Evolutionary conservation across 164 flowering plant genomes (phyloP), one percentile per base, ranked within the genome.

Genomic region (Vitis labrusca): DNA sequence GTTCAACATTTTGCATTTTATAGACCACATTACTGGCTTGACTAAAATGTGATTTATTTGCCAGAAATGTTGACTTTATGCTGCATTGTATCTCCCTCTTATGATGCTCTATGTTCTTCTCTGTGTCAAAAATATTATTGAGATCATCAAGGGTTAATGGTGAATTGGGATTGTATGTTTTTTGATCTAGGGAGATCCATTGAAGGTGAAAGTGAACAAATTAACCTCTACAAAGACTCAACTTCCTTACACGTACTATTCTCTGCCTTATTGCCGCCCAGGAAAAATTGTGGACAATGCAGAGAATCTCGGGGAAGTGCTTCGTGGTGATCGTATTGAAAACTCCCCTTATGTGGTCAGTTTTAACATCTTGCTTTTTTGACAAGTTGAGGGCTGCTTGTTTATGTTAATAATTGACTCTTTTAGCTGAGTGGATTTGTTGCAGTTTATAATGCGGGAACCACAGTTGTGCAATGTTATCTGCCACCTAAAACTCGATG

Each of bases 361-460:
- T 77, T 55, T 59, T 32, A 19, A 12, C 27, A 64, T 71, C 44
- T 3, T 57, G 9, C 53, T 3, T 3, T 23, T 73, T 51, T 23
- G 15, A 3, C 49, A 9, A 10, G 14, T 61, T 27, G 12, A 15
- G 10, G 44, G 16, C 9, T 50, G 16, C 8, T 7, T 72, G 27
- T 2, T 48, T 32, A 2, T 29, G 23, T 14, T 59, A 27, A 64
- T 56, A 54, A 56, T 73, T 62, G 55, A 64, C 4, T 61, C 59
- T 56, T 65, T 73, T 67, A 68, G 49, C 23, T 15, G 16, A 57
- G 27, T 68, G 64, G 10, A 51, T 2, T 75, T 75, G 12, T 68
- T 81, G 78, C 85, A 89, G 94, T 90, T 90, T 69, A 73, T 79
- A 64, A 90, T 90, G 94, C 83, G 89, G 63, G 83, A 83, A 59